These are phyloP conservation scores for Coccinonectria pachysandricola DNA, from an alignment of 2,329 filamentous ascomycete species.

Conservation along the genomic window DNA sequence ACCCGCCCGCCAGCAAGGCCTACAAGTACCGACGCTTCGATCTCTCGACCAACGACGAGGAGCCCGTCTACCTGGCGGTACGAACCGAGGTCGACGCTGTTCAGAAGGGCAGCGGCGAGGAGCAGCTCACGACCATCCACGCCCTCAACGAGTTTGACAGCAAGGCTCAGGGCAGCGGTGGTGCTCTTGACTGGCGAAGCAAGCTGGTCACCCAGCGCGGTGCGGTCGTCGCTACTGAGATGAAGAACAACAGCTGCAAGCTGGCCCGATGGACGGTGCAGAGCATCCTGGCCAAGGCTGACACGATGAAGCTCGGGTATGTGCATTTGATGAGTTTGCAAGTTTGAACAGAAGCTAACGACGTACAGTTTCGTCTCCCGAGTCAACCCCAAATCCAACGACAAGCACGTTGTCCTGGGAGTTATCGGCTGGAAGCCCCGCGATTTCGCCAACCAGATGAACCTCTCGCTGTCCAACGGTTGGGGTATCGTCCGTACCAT, in stretches of 20 bases:
- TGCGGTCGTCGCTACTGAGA: constrained; percentile 96
- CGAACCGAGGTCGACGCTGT: constrained; percentile 93
- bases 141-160: constrained; percentile 98
- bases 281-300: constrained; percentile 92
- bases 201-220: constrained; percentile 92
- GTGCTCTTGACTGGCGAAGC: constrained; percentile 90
- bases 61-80: constrained; percentile 86
- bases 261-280: constrained; percentile 96
- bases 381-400: constrained; percentile 80
- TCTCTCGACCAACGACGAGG: constrained; percentile 86
- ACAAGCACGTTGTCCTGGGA: constrained; percentile 90
- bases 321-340: no score
- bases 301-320: constrained; percentile 95
- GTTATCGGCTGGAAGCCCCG: constrained; percentile 96
- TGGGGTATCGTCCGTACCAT: constrained; percentile 99
- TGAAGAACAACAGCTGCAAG: constrained; percentile 99
- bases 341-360: no score
- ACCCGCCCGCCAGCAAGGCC: constrained; percentile 87
- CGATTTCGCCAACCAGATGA: constrained; percentile 97
- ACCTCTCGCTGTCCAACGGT: constrained; percentile 89
- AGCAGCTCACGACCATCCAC: constrained; percentile 86
- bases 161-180: constrained; percentile 91
- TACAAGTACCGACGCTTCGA: constrained; percentile 99
- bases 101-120: constrained; percentile 87
- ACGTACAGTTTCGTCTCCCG: constrained; percentile 81